Evolutionary conservation across 108 stramenopile genomes (phyloP).

Genomic region (Pseudonitzschia multistriata): DNA sequence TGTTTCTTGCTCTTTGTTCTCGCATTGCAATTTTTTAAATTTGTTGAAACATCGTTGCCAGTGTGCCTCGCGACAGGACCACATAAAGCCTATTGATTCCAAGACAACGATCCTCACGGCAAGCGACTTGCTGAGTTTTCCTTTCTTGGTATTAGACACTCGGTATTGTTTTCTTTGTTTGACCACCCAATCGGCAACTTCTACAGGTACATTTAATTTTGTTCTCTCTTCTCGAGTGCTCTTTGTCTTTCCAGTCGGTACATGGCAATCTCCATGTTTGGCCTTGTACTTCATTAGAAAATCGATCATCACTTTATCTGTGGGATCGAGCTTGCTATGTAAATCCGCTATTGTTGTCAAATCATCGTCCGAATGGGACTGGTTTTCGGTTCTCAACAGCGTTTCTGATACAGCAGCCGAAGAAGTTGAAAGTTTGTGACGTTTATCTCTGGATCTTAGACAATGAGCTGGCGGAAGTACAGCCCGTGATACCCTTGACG

Average conservation of each 20-base stretch:
- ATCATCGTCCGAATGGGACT: background rate
- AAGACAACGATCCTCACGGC: constrained; percentile 9
- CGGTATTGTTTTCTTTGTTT: constrained; percentile 30
- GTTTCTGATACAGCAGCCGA: background rate
- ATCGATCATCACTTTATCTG: constrained; percentile 24
- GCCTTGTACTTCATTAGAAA: constrained; percentile 37
- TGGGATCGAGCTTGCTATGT: background rate
- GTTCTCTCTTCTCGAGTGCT: constrained; percentile 12
- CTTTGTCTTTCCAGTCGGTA: constrained; percentile 27
- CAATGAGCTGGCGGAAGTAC: no score
- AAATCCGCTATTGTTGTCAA: background rate
- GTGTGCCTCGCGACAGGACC: constrained; percentile 29
- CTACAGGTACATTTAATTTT: constrained; percentile 14
- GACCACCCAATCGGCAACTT: constrained; percentile 30
- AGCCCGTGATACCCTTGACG: no score
- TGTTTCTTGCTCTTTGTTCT: background rate
- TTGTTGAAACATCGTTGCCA: constrained; percentile 35
- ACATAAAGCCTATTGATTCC: constrained; percentile 42
- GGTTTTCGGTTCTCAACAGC: background rate
- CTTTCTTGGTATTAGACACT: background rate
- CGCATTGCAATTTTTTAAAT: background rate
- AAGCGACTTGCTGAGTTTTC: constrained; percentile 5
- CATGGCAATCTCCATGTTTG: constrained; percentile 35
- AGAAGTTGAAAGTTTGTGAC: constrained; percentile 1
- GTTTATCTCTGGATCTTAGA: background rate